phyloP scores from a whole-genome alignment of 768 basidiomycete species.

The Collybia sordida region DNA sequence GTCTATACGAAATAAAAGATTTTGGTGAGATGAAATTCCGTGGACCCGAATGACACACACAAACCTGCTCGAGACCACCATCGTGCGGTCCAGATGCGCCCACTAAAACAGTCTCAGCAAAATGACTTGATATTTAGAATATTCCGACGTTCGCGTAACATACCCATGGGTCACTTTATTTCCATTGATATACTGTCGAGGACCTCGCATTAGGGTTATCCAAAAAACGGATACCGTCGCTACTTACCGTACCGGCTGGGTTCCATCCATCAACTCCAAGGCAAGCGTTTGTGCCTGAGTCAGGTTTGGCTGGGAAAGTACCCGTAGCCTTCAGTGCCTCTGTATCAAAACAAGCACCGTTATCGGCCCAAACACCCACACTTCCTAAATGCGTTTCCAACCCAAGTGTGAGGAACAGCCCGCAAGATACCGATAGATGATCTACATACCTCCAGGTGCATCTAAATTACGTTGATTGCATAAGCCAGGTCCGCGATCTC shows the following conservation, averaged over 20 bases:
- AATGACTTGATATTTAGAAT: background rate
- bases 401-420: too few species aligned
- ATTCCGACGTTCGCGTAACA: background rate
- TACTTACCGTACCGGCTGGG: background rate
- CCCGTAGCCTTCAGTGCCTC: background rate
- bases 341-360: constrained; percentile 1
- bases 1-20: background rate
- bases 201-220: background rate
- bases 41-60: background rate
- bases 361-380: constrained; percentile 6
- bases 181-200: constrained; percentile 1
- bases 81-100: constrained; percentile 7
- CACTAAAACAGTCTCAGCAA: constrained; percentile 1
- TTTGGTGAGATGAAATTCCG: background rate
- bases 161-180: constrained; percentile 3
- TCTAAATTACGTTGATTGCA: background rate
- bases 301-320: background rate
- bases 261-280: constrained; percentile 4
- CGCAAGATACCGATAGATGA: background rate
- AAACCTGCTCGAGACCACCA: constrained; percentile 12
- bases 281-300: background rate
- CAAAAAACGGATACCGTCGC: background rate
- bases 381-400: background rate
- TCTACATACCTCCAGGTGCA: constrained; percentile 5
- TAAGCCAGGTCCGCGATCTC: too few species aligned